Conservation (phyloP, 106 monocot genomes). For the Hemerocallis citrina region DNA sequence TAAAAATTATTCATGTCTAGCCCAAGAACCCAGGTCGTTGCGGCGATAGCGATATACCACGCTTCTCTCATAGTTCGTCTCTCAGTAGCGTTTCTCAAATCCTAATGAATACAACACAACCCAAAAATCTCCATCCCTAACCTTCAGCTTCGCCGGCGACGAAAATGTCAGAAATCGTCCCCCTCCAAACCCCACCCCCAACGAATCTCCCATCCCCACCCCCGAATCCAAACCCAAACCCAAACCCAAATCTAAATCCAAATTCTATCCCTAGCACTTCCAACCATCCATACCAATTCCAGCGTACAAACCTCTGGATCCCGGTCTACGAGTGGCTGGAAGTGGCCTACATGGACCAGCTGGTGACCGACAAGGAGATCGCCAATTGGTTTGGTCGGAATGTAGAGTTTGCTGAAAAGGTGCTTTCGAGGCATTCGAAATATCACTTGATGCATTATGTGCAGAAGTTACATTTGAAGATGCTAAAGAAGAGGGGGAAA, state of each 20-base stretch:
- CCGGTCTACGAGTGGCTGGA: conserved; percentile 74
- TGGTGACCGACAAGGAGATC: conserved; percentile 45
- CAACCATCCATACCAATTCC: conserved; percentile 48
- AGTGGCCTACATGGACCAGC: conserved; percentile 35
- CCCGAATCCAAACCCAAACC: not conserved
- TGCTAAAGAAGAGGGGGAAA: conserved; percentile 67
- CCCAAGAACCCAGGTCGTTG: no score
- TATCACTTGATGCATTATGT: conserved; percentile 79
- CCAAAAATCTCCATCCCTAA: no score
- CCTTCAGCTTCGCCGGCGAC: no score
- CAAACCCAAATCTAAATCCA: conserved; percentile 16
- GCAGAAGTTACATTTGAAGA: conserved; percentile 63
- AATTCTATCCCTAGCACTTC: not conserved
- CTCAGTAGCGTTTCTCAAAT: no score
- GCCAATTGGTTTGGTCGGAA: conserved; percentile 54
- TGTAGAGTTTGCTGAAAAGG: conserved; percentile 29
- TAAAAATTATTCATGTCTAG: no score
- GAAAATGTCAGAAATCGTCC: no score
- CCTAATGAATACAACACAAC: no score
- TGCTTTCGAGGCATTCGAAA: conserved; percentile 49
- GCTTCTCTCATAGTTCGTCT: no score
- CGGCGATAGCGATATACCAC: no score
- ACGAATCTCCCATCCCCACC: no score
- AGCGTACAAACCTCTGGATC: conserved; percentile 66
- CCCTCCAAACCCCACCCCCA: no score